phyloP scores from a whole-genome alignment of 371 early-diverging fungal genomes.

The Mucor velutinosus region DNA sequence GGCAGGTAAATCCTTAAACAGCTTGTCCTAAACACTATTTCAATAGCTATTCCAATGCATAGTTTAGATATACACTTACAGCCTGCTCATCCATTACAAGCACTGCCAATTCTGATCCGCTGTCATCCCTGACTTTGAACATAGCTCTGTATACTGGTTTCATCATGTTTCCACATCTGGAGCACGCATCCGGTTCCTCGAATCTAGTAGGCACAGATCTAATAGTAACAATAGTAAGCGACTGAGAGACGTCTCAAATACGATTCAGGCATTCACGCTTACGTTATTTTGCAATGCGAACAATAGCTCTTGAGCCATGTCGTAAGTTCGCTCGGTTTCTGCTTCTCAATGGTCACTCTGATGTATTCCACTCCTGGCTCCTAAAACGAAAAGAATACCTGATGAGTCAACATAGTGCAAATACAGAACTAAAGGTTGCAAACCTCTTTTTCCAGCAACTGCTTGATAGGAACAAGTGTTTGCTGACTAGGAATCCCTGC shows the following conservation, averaged over 20 bases:
- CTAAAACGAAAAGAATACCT: too few species aligned
- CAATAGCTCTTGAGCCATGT: slow-evolving; percentile 6
- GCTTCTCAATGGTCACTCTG: background rate
- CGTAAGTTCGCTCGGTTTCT: background rate
- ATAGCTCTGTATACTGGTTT: background rate
- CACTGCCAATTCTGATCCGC: background rate
- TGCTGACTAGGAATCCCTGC: too few species aligned
- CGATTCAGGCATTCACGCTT: background rate
- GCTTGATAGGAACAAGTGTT: too few species aligned
- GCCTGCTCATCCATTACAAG: slow-evolving; percentile 2
- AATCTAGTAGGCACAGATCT: background rate
- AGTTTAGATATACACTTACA: background rate
- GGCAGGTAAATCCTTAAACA: background rate
- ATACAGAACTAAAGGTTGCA: too few species aligned
- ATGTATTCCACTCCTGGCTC: too few species aligned
- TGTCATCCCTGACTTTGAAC: background rate
- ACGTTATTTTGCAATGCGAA: background rate
- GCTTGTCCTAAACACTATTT: background rate
- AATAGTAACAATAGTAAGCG: background rate
- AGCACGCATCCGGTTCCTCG: background rate
- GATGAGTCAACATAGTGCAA: too few species aligned
- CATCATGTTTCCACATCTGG: background rate
- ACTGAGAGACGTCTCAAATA: background rate
- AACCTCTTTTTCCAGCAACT: too few species aligned
- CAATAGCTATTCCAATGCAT: background rate